Percentiles rank a stretch among this genome's conserved stretches.
phyloP scores from a whole-genome alignment of 441 rosid genomes.

The Cnidoscolus chayamansa region DNA sequence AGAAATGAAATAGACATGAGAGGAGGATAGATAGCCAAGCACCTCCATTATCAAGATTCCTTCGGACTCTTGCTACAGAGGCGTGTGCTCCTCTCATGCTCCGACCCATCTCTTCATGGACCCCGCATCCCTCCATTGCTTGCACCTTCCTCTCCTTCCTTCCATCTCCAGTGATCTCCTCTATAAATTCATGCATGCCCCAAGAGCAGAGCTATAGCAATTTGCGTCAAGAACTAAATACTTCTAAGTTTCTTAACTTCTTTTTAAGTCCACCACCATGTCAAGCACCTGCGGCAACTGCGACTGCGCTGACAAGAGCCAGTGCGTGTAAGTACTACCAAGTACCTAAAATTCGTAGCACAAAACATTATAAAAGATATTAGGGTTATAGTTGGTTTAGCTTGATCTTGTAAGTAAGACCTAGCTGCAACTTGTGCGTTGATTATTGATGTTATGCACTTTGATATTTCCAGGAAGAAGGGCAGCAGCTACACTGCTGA shows the following conservation, averaged over 20 bases:
- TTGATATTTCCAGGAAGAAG: slow-evolving; percentile 55
- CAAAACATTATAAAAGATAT: too few species aligned
- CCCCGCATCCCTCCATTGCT: too few species aligned
- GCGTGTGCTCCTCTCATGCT: slow-evolving; percentile 41
- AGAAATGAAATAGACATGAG: slow-evolving; percentile 47
- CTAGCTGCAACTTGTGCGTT: background rate
- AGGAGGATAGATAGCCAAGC: slow-evolving; percentile 39
- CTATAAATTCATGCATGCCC: slow-evolving; percentile 41
- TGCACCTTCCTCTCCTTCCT: too few species aligned
- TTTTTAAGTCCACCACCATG: slow-evolving; percentile 37
- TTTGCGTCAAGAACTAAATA: background rate
- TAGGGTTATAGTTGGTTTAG: too few species aligned
- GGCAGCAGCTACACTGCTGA: slow-evolving; percentile 51
- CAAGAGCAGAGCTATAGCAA: slow-evolving; percentile 13
- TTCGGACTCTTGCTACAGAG: slow-evolving; percentile 24
- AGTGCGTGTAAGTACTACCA: slow-evolving; percentile 54
- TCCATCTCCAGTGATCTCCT: background rate
- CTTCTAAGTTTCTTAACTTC: background rate
- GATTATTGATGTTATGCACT: background rate
- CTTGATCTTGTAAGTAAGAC: too few species aligned
- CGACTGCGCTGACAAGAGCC: slow-evolving; percentile 67
- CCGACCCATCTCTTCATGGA: too few species aligned
- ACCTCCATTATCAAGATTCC: slow-evolving; percentile 40
- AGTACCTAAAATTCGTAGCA: too few species aligned
- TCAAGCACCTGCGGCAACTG: slow-evolving; percentile 66